Base-by-base conservation (phyloP, 495 filamentous ascomycete genomes). In the Cudoniella acicularis region DNA sequence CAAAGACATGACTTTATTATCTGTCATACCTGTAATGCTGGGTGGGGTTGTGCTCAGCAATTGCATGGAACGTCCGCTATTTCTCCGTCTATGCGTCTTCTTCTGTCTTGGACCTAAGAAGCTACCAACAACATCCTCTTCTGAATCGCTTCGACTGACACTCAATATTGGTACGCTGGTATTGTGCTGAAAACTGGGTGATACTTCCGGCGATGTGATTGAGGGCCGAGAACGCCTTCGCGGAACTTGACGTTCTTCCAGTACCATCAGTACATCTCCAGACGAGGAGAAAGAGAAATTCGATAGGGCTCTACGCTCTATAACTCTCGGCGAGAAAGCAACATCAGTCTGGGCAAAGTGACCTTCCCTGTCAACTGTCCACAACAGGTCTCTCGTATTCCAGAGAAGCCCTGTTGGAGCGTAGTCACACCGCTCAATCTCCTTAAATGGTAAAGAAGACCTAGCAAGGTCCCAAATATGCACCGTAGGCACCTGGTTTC, bases 401-500 rank as follows among this genome's bases (percentile, higher is more conserved):
- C 95, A 98, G 24, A 96, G 80, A 52, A 98, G 72, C 55, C 91
- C 89, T 42, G 83, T 85, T 10, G 91, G 86, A 20, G 87, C 77
- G 26, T 70, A 78, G 36, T 87, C 80, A 64, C 92, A 91, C 46
- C 84, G 78, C 65, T 89, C 84, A 57, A 96, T 85, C 69, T 95
- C 92, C 50, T 90, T 84, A 64, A 88, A 91, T 1, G 94, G 94
- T 66, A 98, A 83, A 59, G 87, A 83, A 1, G 92, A 90, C 22
- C 93, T 79, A 22, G 88, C 89, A 56, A 97, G 81, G 74, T 98
- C 93, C 94, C 94, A 98, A 4, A 97, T 74, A 62, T 97, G 91
- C 30, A 96, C 81, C 1, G 85, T 86, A 46, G 70, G 67, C 16
- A 59, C 62, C 30, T 65, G 66, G 21, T 67, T 80, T 73, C 70